Evolutionary conservation across 257 asterid genomes (phyloP).

Genomic region (Gentiana dahurica): DNA sequence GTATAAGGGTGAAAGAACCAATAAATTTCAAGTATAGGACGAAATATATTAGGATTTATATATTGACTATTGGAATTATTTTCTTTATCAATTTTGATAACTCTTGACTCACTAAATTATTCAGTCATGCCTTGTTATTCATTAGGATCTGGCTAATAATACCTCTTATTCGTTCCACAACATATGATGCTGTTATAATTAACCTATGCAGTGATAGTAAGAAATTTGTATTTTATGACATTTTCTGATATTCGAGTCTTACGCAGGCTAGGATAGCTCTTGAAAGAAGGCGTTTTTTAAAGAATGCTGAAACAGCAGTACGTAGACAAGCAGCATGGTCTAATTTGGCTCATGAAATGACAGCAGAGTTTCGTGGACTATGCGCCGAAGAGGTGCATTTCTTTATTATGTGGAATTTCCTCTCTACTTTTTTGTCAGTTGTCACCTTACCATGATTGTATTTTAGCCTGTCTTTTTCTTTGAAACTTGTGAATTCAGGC

Average conservation of each 20-base stretch:
- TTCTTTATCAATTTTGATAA: no score
- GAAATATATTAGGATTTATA: no score
- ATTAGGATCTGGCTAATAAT: no score
- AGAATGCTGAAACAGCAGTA: constrained; percentile 95
- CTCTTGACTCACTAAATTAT: no score
- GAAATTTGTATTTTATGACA: no score
- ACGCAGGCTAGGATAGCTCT: constrained; percentile 95
- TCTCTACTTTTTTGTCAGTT: neutral
- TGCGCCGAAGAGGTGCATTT: constrained; percentile 90
- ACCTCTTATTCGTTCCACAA: neutral
- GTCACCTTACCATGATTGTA: neutral
- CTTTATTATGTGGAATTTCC: constrained; percentile 2
- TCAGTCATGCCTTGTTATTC: no score
- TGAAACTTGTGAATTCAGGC: constrained; percentile 46
- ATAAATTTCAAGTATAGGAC: no score
- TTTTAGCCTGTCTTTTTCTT: constrained; percentile 6
- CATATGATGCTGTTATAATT: neutral
- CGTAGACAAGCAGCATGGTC: constrained; percentile 96
- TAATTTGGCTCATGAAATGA: constrained; percentile 98
- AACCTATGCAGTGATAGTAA: no score
- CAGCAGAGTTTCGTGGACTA: constrained; percentile 95
- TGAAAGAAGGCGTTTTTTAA: constrained; percentile 86
- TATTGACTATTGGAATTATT: no score
- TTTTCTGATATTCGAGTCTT: constrained; percentile 8
- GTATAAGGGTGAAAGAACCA: no score